phyloP scores from a whole-genome alignment of 1,139 yeast species.

The Debaryomyces singareniensis region DNA sequence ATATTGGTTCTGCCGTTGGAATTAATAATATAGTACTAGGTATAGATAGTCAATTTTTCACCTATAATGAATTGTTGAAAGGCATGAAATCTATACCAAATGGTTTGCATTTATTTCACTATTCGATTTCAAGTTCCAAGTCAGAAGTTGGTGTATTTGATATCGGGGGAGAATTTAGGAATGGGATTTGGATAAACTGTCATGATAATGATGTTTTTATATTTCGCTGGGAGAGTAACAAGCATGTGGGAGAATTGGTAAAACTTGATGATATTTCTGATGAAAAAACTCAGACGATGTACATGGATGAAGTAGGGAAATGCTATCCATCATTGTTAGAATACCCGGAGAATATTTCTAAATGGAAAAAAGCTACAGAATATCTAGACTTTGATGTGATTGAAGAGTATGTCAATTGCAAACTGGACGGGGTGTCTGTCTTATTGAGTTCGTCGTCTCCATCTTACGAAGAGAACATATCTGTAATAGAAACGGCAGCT shows the following conservation, averaged over 20 bases:
- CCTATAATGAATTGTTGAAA: constrained; percentile 12
- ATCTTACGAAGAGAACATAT: constrained; percentile 23
- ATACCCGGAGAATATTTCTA: constrained; percentile 14
- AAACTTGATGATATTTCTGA: constrained; percentile 5
- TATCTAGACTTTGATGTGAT: constrained; percentile 16
- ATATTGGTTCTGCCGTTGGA: constrained; percentile 5
- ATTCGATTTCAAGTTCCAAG: constrained; percentile 12
- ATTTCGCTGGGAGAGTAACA: constrained; percentile 7
- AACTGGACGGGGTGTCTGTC: constrained; percentile 3
- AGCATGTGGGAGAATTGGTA: constrained; percentile 3
- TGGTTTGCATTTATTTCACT: constrained; percentile 25
- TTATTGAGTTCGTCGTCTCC: constrained; percentile 20
- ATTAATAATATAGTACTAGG: constrained; percentile 18
- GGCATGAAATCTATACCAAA: constrained; percentile 22
- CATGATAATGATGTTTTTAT: constrained; percentile 14
- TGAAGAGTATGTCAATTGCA: constrained; percentile 15
- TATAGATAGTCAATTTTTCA: constrained; percentile 24
- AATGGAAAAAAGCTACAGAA: constrained; percentile 13
- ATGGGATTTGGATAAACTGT: constrained; percentile 23
- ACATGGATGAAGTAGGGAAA: constrained; percentile 13
- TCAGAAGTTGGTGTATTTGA: constrained; percentile 1
- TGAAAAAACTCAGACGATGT: constrained; percentile 9
- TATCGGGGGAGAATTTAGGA: constrained; percentile 12
- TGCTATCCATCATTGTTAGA: constrained; percentile 16
- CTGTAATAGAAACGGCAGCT: constrained; percentile 13